These are phyloP conservation scores for Hyaloperonospora arabidopsidis DNA, from an alignment of 352 stramenopile species.

Conservation along the genomic window DNA sequence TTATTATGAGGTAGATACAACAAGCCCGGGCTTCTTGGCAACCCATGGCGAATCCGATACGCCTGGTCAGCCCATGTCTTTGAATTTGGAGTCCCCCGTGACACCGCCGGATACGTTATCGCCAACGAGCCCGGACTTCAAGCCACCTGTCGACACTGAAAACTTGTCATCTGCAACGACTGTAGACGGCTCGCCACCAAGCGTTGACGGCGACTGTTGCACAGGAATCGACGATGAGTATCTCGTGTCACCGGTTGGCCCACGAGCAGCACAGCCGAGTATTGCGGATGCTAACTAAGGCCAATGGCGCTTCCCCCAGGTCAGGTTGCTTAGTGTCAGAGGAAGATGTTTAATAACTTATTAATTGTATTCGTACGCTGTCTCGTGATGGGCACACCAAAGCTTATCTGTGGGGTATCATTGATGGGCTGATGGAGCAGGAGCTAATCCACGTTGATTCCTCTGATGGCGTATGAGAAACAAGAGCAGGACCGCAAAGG, in stretches of 20 bases:
- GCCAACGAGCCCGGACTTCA: conserved; percentile 33
- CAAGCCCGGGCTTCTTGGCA: conserved; percentile 55
- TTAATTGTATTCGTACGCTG: conserved; percentile 22
- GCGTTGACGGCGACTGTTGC: conserved; percentile 25
- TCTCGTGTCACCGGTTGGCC: conserved; percentile 9
- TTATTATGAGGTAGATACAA: conserved; percentile 79
- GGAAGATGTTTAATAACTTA: conserved; percentile 34
- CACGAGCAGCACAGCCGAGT: conserved; percentile 11
- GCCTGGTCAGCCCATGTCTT: conserved; percentile 45
- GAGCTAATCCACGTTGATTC: conserved; percentile 39
- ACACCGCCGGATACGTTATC: conserved; percentile 34
- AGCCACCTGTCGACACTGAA: conserved; percentile 21
- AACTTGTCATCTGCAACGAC: conserved; percentile 37
- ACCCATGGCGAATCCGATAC: conserved; percentile 51
- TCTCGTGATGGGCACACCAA: background rate
- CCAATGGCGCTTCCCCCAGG: background rate
- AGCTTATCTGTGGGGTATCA: too few species aligned
- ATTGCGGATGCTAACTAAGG: conserved; percentile 23
- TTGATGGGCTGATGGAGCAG: conserved; percentile 3
- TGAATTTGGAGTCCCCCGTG: conserved; percentile 51
- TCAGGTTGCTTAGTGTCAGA: conserved; percentile 13
- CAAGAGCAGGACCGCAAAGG: conserved; percentile 49
- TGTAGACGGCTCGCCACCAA: conserved; percentile 33
- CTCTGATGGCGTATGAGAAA: conserved; percentile 40
- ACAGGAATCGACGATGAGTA: conserved; percentile 32